Percentiles rank a stretch among this genome's conserved stretches.
phyloP scores from a whole-genome alignment of 176 grass and related monocot species.

The Aegilops umbellulata region DNA sequence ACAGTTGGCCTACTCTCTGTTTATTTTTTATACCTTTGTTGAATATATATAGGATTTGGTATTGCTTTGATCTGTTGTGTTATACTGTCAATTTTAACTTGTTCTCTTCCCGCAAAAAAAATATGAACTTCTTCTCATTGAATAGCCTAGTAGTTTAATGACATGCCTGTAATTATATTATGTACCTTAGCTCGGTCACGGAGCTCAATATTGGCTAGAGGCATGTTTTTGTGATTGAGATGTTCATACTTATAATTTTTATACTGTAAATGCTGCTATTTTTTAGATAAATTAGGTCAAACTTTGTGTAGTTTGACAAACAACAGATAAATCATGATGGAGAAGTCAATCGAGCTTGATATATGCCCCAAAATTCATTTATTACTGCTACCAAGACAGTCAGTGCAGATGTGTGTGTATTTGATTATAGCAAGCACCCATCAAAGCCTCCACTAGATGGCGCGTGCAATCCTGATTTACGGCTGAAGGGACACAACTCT shows the following conservation, averaged over 20 bases:
- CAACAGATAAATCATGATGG: constrained; percentile 25
- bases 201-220: neutral
- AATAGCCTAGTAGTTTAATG: neutral
- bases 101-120: no score
- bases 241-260: constrained; percentile 47
- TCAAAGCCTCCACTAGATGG: constrained; percentile 93
- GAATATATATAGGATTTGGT: neutral
- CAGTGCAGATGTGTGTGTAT: constrained; percentile 93
- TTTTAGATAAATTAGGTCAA: no score
- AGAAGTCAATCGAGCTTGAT: no score
- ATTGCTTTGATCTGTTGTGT: constrained; percentile 6
- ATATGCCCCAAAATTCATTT: neutral
- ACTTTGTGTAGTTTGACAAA: no score
- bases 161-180: neutral
- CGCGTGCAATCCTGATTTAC: constrained; percentile 88
- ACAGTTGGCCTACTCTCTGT: neutral
- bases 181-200: neutral
- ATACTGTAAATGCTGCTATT: no score
- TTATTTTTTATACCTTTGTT: neutral
- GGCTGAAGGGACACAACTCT: constrained; percentile 85
- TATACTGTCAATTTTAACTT: neutral
- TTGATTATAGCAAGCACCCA: constrained; percentile 98
- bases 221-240: neutral
- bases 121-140: neutral
- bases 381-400: constrained; percentile 51